Percentiles rank a stretch among this genome's conserved stretches.
Conservation (phyloP, 2,329 filamentous ascomycete species). For the Colletotrichum sp. region DNA sequence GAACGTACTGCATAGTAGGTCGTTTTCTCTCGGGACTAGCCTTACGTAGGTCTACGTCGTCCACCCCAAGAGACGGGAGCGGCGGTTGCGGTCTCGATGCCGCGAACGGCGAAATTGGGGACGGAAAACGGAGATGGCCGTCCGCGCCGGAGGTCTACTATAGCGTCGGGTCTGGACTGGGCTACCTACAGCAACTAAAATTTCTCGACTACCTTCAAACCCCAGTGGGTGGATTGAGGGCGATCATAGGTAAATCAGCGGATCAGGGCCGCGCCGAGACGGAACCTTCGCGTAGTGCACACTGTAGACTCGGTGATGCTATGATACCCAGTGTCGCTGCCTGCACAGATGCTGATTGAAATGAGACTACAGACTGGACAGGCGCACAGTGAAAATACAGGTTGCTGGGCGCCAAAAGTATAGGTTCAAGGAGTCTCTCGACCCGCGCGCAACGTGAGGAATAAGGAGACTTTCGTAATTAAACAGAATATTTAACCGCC, state of each 20-base stretch:
- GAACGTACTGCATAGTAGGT: neutral
- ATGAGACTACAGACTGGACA: neutral
- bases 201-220: neutral
- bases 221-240: neutral
- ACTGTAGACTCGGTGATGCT: neutral
- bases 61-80: neutral
- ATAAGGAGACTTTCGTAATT: conserved; percentile 24
- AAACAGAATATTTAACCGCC: conserved; percentile 24
- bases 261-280: neutral
- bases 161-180: neutral
- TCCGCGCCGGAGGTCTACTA: neutral
- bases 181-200: neutral
- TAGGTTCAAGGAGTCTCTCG: neutral
- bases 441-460: neutral
- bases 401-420: no score
- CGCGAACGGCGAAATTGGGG: neutral
- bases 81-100: neutral
- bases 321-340: neutral
- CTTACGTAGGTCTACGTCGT: neutral
- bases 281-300: neutral
- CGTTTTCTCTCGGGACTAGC: neutral
- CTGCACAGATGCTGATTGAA: neutral
- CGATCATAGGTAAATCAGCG: neutral
- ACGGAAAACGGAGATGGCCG: neutral
- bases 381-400: neutral